Conservation (phyloP, 1,139 yeast species). For the Zygotorulaspora mrakii region DNA sequence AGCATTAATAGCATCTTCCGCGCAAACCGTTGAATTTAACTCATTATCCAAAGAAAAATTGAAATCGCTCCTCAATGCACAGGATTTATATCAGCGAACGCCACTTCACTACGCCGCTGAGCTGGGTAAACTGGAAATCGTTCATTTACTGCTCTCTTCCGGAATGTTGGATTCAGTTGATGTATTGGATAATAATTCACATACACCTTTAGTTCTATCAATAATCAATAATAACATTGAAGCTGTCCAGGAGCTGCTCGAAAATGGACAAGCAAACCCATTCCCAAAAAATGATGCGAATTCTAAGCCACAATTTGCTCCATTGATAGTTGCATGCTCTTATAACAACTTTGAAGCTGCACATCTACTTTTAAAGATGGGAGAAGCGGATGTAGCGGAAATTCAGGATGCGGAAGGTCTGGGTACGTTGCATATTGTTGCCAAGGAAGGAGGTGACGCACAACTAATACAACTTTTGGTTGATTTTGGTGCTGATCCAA, state of each 20-base stretch:
- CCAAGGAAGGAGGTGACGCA: constrained; percentile 71
- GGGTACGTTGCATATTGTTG: constrained; percentile 81
- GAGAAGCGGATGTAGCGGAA: constrained; percentile 34
- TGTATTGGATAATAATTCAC: constrained; percentile 63
- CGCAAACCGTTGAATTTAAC: constrained; percentile 16
- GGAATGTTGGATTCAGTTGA: constrained; percentile 37
- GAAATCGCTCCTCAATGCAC: constrained; percentile 38
- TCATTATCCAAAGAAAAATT: constrained; percentile 22
- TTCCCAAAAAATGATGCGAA: constrained; percentile 48
- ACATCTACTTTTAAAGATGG: constrained; percentile 48
- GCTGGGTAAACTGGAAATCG: constrained; percentile 54
- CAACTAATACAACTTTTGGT: constrained; percentile 64
- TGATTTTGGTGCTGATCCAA: constrained; percentile 71
- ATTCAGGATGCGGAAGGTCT: constrained; percentile 84
- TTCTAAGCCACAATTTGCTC: constrained; percentile 65
- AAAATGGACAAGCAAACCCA: constrained; percentile 50
- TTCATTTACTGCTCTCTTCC: constrained; percentile 42
- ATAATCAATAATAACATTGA: constrained; percentile 65
- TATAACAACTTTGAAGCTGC: constrained; percentile 74
- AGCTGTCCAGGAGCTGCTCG: constrained; percentile 41
- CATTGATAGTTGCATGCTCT: constrained; percentile 86
- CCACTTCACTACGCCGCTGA: constrained; percentile 89
- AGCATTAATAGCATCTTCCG: constrained; percentile 19
- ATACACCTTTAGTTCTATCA: constrained; percentile 78
- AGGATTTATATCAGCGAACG: constrained; percentile 65